Base-by-base conservation (phyloP, 352 stramenopile genomes). In the Phytophthora meadii region DNA sequence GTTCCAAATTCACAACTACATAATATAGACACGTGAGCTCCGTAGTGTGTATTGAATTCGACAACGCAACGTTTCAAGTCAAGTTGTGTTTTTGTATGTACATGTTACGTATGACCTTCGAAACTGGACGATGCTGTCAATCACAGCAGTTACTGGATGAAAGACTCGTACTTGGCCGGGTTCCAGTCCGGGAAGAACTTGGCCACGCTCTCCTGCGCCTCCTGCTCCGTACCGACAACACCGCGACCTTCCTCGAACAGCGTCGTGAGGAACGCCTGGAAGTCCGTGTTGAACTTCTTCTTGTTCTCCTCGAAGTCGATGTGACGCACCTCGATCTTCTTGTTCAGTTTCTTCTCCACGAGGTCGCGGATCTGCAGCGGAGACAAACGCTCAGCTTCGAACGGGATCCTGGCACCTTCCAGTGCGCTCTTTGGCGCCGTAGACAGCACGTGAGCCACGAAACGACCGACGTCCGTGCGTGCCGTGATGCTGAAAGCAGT, bases 121-220 rank as follows among this genome's bases (percentile, higher is more conserved):
- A 22, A 22, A 22, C 0, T 22, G 22, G 22, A 22, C 22, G 22
- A 1, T 22, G 22, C 22, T 22, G 22, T 22, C 22, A 22, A 1
- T 22, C 8, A 36, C 9, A 11, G 0, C 30, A 14, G 0, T 54
- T 57, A 71, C 40, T n/a, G 19, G 17, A 68, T 58, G 54, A 74
- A 66, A 1, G 14, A n/a, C 44, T 70, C 61, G 34, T 64, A 74
- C 7, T 49, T 24, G 7, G 55, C 59, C n/a, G 58, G 68, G 47
- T 66, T 70, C 63, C 63, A 70, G 34, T 64, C 53, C 9, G 63
- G 63, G 51, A 58, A 73, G 34, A 61, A 67, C 53, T 57, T 76
- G 3, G 53, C 41, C 27, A 72, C 54, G 2, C 41, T 65, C 3
- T 49, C 63, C 28, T 53, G 36, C 15, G 56, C 54, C 27, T 70